Conservation (phyloP, 2,329 filamentous ascomycete species). For the Fusarium penzigii region DNA sequence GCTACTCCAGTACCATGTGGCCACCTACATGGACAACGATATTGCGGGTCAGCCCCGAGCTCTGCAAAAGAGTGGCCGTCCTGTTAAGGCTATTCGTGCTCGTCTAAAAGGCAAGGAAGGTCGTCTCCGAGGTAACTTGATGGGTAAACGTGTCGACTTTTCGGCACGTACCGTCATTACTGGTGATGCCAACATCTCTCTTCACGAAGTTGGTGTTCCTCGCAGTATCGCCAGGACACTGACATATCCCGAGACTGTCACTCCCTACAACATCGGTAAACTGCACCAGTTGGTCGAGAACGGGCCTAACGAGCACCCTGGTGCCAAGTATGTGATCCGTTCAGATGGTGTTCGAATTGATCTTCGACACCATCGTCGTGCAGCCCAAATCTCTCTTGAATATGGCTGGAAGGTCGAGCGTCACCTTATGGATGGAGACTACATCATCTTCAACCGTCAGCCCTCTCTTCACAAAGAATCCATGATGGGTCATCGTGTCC, state of each 20-base stretch:
- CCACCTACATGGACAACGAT: slow-evolving; percentile 99
- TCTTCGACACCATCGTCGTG: slow-evolving; percentile 87
- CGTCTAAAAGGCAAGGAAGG: slow-evolving; percentile 99
- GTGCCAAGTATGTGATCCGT: slow-evolving; percentile 94
- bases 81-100: slow-evolving; percentile 93
- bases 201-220: slow-evolving; percentile 97
- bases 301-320: slow-evolving; percentile 91
- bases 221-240: slow-evolving; percentile 88
- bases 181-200: slow-evolving; percentile 91
- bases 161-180: slow-evolving; percentile 99
- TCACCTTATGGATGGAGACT: slow-evolving; percentile 93
- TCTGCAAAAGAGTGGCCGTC: slow-evolving; percentile 93
- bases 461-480: slow-evolving; percentile 99
- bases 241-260: slow-evolving; percentile 96
- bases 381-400: slow-evolving; percentile 81
- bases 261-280: slow-evolving; percentile 95
- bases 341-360: slow-evolving; percentile 94
- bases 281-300: slow-evolving; percentile 88
- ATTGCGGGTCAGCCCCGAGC: slow-evolving; percentile 94
- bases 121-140: slow-evolving; percentile 95
- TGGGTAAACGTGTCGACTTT: slow-evolving; percentile 99
- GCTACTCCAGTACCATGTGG: slow-evolving; percentile 94
- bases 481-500: slow-evolving; percentile 99
- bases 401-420: slow-evolving; percentile 99
- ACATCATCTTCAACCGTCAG: slow-evolving; percentile 99